Evolutionary conservation across 164 flowering plant species (phyloP), one percentile per base, ranked within the genome.

Genomic region (Vitis amurensis): DNA sequence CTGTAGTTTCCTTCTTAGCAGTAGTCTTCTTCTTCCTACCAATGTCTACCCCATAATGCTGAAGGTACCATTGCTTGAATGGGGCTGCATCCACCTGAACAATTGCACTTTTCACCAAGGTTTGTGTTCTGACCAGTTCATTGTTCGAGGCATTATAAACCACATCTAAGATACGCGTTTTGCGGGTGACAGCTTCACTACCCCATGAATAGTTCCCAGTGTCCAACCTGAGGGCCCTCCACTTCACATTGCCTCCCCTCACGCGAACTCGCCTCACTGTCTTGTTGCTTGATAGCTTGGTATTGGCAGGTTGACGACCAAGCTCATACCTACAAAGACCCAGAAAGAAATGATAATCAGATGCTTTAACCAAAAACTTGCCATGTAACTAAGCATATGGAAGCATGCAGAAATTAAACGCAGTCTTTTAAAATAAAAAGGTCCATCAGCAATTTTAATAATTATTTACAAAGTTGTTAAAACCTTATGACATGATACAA

Each of bases 51-150:
- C 80, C 80, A 63, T 77, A 77, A 56, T 77, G 80, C 68, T 77
- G 80, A 29, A 73, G 81, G 59, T 78, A 78, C 81, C 78, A 78
- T 50, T 78, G 81, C 76, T 74, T 78, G 61, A 78, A 78, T 2
- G 81, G 78, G 3, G 81, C 81, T 11, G 78, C 81, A 78, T 78
- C 81, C 49, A 78, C 81, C 73, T 78, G 81, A 68, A 74, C 73
- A 57, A 78, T 78, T 12, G 81, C 78, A 65, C 78, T 68, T 55
- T 68, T 78, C 57, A 78, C 81, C 48, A 78, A 29, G 31, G 81
- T 78, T 50, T 78, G 75, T 3, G 81, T 78, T 44, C 81, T 68
- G 9, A 78, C 81, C 48, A 78, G 72, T 64, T 78, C 81, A 57
- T 78, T 78, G 78, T 78, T 78, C 4, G 80, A 77, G 23, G 76